Evolutionary conservation across 306 rosid genomes (phyloP).

Genomic region (Acacia melanoxylon): DNA sequence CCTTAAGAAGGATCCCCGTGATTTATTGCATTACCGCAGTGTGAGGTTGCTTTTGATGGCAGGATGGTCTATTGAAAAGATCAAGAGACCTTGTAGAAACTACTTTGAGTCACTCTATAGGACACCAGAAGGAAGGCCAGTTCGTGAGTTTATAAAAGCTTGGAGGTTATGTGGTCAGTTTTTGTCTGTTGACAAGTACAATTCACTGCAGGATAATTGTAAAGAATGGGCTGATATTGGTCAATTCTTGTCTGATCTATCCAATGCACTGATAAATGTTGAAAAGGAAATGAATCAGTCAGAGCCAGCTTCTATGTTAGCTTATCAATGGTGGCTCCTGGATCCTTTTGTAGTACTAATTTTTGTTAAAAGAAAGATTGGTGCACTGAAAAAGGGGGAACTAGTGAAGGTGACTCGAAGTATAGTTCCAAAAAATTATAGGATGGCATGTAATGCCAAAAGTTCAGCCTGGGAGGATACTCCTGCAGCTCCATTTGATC

Average conservation of each 20-base stretch:
- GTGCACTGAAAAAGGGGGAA: constrained; percentile 83
- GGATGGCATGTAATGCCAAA: constrained; percentile 24
- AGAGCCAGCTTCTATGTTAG: constrained; percentile 52
- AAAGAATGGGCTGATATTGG: constrained; percentile 71
- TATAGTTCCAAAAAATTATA: constrained; percentile 36
- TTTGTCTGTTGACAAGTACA: constrained; percentile 53
- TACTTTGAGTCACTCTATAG: constrained; percentile 67
- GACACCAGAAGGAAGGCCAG: constrained; percentile 74
- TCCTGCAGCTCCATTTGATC: constrained; percentile 21
- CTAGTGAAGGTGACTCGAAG: constrained; percentile 59
- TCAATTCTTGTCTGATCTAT: constrained; percentile 79
- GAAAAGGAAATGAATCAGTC: constrained; percentile 50
- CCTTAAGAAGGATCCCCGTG: constrained; percentile 60
- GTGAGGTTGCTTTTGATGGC: constrained; percentile 61
- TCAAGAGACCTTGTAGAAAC: constrained; percentile 69
- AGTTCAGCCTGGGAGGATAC: constrained; percentile 34
- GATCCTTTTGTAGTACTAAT: constrained; percentile 82
- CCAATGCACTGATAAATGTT: constrained; percentile 55
- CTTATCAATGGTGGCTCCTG: constrained; percentile 73
- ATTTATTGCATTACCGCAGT: constrained; percentile 56
- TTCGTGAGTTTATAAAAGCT: constrained; percentile 83
- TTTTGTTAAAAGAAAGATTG: constrained; percentile 73
- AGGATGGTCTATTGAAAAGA: constrained; percentile 84
- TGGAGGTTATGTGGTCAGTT: constrained; percentile 85
- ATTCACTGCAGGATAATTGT: constrained; percentile 36